Conservation (phyloP, 169 alveolate species). For the Plasmodium adleri region DNA sequence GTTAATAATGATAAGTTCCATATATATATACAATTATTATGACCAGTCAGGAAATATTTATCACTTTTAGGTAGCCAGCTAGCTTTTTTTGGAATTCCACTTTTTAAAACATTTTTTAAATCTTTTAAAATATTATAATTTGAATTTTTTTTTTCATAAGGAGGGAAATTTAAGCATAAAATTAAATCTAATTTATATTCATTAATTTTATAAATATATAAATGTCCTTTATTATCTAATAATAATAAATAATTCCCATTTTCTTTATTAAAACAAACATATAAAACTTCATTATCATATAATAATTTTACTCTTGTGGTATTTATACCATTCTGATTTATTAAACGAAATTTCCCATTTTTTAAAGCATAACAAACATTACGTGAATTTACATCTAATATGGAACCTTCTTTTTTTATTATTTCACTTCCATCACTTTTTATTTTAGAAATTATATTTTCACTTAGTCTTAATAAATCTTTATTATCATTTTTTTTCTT, state of each 20-base stretch:
- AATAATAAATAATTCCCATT: constrained; percentile 60
- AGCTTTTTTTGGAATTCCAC: constrained; percentile 54
- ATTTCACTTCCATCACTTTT: constrained; percentile 54
- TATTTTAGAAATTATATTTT: constrained; percentile 61
- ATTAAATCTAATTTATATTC: constrained; percentile 46
- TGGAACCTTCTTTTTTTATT: constrained; percentile 72
- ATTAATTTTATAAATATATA: constrained; percentile 68
- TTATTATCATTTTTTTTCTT: not conserved
- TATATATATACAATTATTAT: constrained; percentile 53
- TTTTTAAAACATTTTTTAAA: constrained; percentile 10
- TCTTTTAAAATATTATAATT: not conserved
- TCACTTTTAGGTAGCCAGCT: constrained; percentile 76
- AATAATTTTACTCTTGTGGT: constrained; percentile 63
- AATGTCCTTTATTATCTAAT: constrained; percentile 60
- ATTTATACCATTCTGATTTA: constrained; percentile 67
- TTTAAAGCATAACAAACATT: constrained; percentile 69
- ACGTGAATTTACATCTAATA: constrained; percentile 65
- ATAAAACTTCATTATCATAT: constrained; percentile 67
- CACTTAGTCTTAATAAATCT: constrained; percentile 31
- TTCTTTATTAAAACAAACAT: constrained; percentile 51
- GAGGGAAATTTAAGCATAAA: constrained; percentile 52
- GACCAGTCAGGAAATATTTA: constrained; percentile 66
- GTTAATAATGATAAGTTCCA: constrained; percentile 49
- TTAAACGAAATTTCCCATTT: constrained; percentile 72
- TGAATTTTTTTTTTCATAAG: constrained; percentile 24